These are phyloP conservation scores for Pseudonitzschia pungens DNA, from an alignment of 108 stramenopile genomes.

Conservation along the genomic window DNA sequence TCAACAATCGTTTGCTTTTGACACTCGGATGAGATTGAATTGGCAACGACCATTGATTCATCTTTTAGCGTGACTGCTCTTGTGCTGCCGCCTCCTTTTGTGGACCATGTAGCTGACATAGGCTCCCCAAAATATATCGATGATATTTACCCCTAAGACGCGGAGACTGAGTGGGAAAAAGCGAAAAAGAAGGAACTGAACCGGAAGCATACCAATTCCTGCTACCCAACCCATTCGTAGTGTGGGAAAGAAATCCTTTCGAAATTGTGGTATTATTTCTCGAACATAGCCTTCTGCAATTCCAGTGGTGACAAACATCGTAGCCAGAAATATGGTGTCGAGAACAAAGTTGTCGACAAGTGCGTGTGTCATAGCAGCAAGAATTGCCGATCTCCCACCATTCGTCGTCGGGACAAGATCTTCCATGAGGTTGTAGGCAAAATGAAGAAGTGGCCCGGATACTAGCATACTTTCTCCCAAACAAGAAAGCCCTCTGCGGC, in stretches of 20 bases:
- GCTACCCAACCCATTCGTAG: conserved; percentile 66
- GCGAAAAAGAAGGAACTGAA: conserved; percentile 70
- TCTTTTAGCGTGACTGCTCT: not conserved
- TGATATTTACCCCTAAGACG: conserved; percentile 71
- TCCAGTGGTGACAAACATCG: conserved; percentile 54
- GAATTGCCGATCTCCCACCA: conserved; percentile 23
- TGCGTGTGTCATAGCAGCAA: conserved; percentile 61
- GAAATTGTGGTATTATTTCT: conserved; percentile 44
- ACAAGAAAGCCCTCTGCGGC: conserved; percentile 53
- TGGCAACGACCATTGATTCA: no score
- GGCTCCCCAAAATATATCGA: conserved; percentile 76
- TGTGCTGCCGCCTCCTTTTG: conserved; percentile 14
- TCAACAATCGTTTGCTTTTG: no score
- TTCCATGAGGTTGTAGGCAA: conserved; percentile 66
- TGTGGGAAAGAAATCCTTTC: conserved; percentile 49
- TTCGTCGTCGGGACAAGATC: conserved; percentile 48
- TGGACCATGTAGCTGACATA: conserved; percentile 71
- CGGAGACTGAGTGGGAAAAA: conserved; percentile 71
- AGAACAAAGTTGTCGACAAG: conserved; percentile 61
- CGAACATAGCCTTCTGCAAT: conserved; percentile 57
- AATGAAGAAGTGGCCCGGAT: conserved; percentile 72
- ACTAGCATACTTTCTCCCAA: conserved; percentile 59
- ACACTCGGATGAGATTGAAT: no score
- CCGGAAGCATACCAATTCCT: conserved; percentile 52
- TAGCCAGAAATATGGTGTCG: conserved; percentile 69